Evolutionary conservation across 768 basidiomycete species (phyloP), one percentile per base, ranked within the genome.

Genomic region (Boletus subcaerulescens): DNA sequence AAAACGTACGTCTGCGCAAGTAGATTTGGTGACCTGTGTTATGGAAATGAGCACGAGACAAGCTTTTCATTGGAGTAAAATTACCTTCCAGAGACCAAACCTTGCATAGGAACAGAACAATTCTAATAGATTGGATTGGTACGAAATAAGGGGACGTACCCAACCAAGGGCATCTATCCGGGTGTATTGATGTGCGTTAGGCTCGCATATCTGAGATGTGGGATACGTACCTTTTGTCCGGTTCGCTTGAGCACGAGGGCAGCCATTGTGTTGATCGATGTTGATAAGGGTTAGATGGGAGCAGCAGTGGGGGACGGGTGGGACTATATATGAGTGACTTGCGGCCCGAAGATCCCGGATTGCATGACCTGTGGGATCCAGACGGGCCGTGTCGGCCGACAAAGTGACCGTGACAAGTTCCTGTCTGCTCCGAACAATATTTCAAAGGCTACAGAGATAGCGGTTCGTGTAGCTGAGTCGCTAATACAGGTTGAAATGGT

Each of bases 101-200:
- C 86, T 87, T 55, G n/a, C 26, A 52, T 10, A 29, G 7, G 22
- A 12, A 38, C n/a, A 53, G 35, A 39, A 48, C 1, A 45, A n/a
- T 49, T 45, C 61, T 35, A 58, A 40, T 33, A 26, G 32, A 12
- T 33, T 10, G 10, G 13, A 17, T 53, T 41, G 46, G 40, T 18
- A 53, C 7, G 46, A 45, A 24, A 50, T 44, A 45, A 58, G 58
- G 35, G 55, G 36, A 50, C 62, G 45, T 54, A 87, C 86, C 86
- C 86, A 48, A 87, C 80, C 43, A 83, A 70, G 64, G 86, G 86
- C 86, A 88, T 88, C 86, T 88, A 42, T 52, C n/a, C n/a, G n/a
- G 38, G 48, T n/a, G 49, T 58, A 33, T 46, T 14, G 38, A 45
- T 45, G 10, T 26, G 20, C 12, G 40, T 56, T 33, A 36, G 45